Evolutionary conservation across 2,329 filamentous ascomycete genomes (phyloP).

Genomic region (Aspergillus sp.): DNA sequence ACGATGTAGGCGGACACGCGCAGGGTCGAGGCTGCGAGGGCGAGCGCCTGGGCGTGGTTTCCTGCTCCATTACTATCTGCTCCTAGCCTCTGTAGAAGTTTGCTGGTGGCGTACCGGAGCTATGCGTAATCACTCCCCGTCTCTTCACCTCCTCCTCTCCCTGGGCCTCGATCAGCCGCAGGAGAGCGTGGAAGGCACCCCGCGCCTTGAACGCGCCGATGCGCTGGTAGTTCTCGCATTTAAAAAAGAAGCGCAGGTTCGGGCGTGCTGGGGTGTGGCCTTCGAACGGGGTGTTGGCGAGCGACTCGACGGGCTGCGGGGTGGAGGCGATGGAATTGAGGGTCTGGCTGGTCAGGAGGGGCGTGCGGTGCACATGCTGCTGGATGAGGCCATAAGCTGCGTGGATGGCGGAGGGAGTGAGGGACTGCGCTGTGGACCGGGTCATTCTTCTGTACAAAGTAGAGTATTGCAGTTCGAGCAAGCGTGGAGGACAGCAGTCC

Average conservation of each 20-base stretch:
- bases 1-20: conserved; percentile 75
- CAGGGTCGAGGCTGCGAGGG: conserved; percentile 68
- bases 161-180: conserved; percentile 54
- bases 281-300: conserved; percentile 50
- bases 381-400: conserved; percentile 64
- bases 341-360: conserved; percentile 69
- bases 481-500: too few relatives aligned
- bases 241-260: conserved; percentile 72
- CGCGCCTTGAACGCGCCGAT: conserved; percentile 89
- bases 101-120: conserved; percentile 52
- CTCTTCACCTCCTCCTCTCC: conserved; percentile 52
- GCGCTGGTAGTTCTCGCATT: conserved; percentile 87
- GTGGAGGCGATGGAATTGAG: conserved; percentile 66
- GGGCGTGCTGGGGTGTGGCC: conserved; percentile 53
- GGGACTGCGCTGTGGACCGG: conserved; percentile 33
- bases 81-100: background rate
- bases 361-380: conserved; percentile 70
- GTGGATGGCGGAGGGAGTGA: conserved; percentile 63
- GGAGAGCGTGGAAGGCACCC: conserved; percentile 80
- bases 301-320: conserved; percentile 47
- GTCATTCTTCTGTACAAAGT: conserved; percentile 31
- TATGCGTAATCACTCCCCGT: conserved; percentile 80
- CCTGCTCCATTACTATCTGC: conserved; percentile 45
- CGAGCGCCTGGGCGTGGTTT: conserved; percentile 88
- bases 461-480: too few relatives aligned